A percentile compares a stretch with the other conserved stretches of the same genome.
phyloP scores from a whole-genome alignment of 805 yeast species.

The Novakomyces olei region DNA sequence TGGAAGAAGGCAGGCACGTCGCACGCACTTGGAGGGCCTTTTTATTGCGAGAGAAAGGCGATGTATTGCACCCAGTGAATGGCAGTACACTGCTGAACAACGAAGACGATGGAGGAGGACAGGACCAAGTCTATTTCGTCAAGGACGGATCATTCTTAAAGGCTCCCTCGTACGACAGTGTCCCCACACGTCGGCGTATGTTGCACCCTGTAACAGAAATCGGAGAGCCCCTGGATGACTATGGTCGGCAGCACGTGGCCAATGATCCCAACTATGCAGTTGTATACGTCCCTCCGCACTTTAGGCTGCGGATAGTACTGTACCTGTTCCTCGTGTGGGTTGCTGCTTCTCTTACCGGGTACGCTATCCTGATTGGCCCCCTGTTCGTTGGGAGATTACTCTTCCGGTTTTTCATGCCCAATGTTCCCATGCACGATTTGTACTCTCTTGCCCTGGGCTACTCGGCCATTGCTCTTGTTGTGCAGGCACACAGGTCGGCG shows the following conservation, averaged over 20 bases:
- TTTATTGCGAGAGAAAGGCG: slow-evolving; percentile 18
- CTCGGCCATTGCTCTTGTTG: not conserved
- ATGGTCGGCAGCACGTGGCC: slow-evolving; percentile 21
- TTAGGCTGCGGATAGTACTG: slow-evolving; percentile 32
- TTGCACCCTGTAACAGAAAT: slow-evolving; percentile 69
- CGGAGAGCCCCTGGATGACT: slow-evolving; percentile 32
- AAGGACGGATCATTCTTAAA: slow-evolving; percentile 68
- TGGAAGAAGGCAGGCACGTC: slow-evolving; percentile 46
- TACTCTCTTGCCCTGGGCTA: slow-evolving; percentile 11
- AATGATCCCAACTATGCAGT: slow-evolving; percentile 33
- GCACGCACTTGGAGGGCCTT: slow-evolving; percentile 30
- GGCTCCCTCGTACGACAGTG: slow-evolving; percentile 68
- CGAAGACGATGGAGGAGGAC: not conserved
- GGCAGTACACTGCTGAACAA: not conserved
- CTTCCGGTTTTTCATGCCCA: slow-evolving; percentile 3
- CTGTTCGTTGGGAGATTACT: slow-evolving; percentile 13
- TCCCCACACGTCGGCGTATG: slow-evolving; percentile 35
- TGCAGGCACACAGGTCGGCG: not conserved
- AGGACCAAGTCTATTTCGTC: slow-evolving; percentile 29
- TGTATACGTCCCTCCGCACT: slow-evolving; percentile 72
- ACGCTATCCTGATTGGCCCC: slow-evolving; percentile 12
- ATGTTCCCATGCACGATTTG: slow-evolving; percentile 10
- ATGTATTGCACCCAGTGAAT: slow-evolving; percentile 18
- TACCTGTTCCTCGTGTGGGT: not conserved
- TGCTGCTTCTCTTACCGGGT: not conserved